Evolutionary conservation across 306 rosid genomes (phyloP), one percentile per base, ranked within the genome.

Genomic region (Hippophae tibetana): DNA sequence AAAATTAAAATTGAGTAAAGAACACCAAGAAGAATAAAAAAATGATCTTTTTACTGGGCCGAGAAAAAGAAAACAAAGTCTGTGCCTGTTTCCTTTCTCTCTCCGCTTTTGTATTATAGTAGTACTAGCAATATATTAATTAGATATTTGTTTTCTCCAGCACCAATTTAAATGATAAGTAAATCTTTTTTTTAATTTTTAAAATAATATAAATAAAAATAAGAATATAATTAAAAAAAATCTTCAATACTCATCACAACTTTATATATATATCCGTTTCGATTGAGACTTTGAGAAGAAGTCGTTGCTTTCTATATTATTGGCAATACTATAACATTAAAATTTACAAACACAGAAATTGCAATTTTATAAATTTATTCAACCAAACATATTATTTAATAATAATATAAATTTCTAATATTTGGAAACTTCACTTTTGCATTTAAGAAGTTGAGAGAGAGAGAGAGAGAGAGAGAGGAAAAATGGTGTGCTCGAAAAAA

Each of bases 181-280:
- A 18, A 18, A 18, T 18, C 0, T 18, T 0, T 18, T 18, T 18
- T 18, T 18, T 18, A 18, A 18, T 18, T 18, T 18, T 18, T 18
- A 18, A 18, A 18, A 18, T 18, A 18, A 18, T 18, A 18, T 18
- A 18, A 18, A 18, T 18, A 18, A 18, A 18, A 18, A 18, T 18
- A 18, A 18, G 23, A 18, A 18, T 18, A 18, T 18, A 18, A 18
- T 0, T 18, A 18, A 18, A 18, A 18, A 18, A 18, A 18, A 0
- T 18, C 23, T 18, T 18, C 23, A 18, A 18, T 18, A 18, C 23
- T 38, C 46, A 12, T 52, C 13, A 18, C 56, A 23, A 18, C 62
- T 50, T 64, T 62, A 51, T 11, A 10, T 10, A 43, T 57, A 47
- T 72, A 69, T 74, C 85, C 80, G 83, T 85, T 81, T 64, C 47